Conservation (phyloP, 2,329 filamentous ascomycete genomes). For the Lecanicillium sp. region DNA sequence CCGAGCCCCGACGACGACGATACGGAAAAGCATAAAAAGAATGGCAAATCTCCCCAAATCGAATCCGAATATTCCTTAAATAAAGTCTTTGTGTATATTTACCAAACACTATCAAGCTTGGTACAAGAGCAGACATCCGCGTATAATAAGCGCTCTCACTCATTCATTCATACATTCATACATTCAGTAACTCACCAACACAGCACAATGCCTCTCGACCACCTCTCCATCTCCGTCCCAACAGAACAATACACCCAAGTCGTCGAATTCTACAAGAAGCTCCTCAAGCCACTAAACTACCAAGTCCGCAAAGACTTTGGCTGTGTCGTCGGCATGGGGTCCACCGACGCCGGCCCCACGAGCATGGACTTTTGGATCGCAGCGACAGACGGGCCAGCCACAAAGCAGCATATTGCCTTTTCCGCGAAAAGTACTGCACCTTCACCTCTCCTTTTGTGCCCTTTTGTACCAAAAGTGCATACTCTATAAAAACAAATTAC, state of each 20-base stretch:
- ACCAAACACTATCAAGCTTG: no score
- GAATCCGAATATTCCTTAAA: no score
- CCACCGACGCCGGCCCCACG: no score
- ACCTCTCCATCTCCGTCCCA: conserved; percentile 22
- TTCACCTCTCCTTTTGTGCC: no score
- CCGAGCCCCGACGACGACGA: no score
- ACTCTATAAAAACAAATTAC: conserved; percentile 11
- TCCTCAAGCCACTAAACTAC: conserved; percentile 28
- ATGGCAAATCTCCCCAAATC: no score
- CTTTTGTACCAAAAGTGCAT: no score
- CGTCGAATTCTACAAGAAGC: conserved; percentile 24
- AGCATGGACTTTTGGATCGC: conserved; percentile 21
- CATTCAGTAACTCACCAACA: neutral
- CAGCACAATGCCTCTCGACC: conserved; percentile 25
- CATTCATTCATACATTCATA: neutral
- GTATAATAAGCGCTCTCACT: neutral
- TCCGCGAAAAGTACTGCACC: conserved; percentile 17
- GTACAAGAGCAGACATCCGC: no score
- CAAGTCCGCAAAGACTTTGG: conserved; percentile 17
- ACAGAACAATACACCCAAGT: conserved; percentile 18
- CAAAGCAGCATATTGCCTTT: conserved; percentile 20
- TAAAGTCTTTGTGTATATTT: no score
- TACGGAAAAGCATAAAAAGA: no score
- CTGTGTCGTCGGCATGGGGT: conserved; percentile 14
- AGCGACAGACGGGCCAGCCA: neutral